Evolutionary conservation across 495 filamentous ascomycete genomes (phyloP).

Genomic region (Penicillium soppii): DNA sequence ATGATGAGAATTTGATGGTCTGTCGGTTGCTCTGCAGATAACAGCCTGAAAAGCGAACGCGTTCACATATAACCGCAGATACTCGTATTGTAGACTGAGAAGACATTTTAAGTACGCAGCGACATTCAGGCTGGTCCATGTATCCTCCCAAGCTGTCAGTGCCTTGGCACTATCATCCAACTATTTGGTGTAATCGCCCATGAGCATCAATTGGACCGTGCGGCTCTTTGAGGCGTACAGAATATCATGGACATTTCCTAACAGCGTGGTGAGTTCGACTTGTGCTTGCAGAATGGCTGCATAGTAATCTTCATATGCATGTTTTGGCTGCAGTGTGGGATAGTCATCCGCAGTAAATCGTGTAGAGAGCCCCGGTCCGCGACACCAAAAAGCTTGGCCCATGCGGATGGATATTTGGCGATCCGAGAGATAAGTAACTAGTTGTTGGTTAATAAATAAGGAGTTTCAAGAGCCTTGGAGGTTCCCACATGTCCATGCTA

Average conservation of each 20-base stretch:
- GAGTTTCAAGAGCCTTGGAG: no score
- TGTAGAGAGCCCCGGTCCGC: constrained; percentile 2
- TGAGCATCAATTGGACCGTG: background rate
- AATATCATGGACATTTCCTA: constrained; percentile 1
- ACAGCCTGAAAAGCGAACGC: constrained; percentile 5
- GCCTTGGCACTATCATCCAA: constrained; percentile 1
- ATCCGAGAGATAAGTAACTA: constrained; percentile 6
- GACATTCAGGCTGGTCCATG: background rate
- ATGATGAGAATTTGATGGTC: no score
- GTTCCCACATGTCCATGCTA: constrained; percentile 8
- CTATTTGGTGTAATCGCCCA: constrained; percentile 5
- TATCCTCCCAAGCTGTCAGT: background rate
- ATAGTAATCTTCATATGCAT: background rate
- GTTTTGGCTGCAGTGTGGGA: background rate
- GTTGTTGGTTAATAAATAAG: no score
- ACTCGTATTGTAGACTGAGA: background rate
- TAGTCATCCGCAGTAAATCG: constrained; percentile 3
- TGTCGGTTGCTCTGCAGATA: no score
- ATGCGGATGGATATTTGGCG: constrained; percentile 8
- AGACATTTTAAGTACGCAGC: background rate
- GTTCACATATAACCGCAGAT: background rate
- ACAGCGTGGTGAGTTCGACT: background rate
- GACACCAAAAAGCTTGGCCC: constrained; percentile 7
- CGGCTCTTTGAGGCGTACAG: constrained; percentile 4
- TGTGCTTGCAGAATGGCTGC: background rate